Evolutionary conservation across 768 basidiomycete genomes (phyloP).

Genomic region (Nevesoporus exiguus): DNA sequence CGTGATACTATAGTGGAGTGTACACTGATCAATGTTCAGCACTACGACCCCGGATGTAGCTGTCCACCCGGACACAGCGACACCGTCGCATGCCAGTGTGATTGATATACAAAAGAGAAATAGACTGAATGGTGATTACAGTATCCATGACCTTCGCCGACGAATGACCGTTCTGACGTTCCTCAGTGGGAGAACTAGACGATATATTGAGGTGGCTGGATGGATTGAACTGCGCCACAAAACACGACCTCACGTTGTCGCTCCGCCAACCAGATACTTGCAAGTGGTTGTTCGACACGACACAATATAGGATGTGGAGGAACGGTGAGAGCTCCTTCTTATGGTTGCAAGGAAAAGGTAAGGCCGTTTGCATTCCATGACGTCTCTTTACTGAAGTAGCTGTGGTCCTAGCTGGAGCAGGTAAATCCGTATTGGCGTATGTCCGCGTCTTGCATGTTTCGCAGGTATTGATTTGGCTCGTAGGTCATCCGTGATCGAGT

Average conservation of each 20-base stretch:
- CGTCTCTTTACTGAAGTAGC: background rate
- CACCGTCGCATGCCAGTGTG: no score
- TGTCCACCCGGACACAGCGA: no score
- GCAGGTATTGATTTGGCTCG: background rate
- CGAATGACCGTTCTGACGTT: background rate
- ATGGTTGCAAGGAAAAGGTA: constrained; percentile 1
- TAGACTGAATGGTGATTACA: no score
- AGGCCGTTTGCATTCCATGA: background rate
- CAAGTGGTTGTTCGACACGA: background rate
- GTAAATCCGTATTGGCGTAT: constrained; percentile 9
- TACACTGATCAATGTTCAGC: no score
- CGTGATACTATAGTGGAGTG: no score
- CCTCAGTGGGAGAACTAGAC: background rate
- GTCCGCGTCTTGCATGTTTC: background rate
- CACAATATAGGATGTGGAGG: background rate
- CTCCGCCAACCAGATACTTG: background rate
- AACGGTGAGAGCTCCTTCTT: background rate
- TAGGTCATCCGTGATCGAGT: background rate
- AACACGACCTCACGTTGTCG: background rate
- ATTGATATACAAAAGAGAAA: no score
- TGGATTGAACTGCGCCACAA: background rate
- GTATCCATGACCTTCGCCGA: no score
- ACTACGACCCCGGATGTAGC: no score
- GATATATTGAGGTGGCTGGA: background rate
- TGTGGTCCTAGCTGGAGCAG: background rate